Evolutionary conservation across 176 grass and related monocot genomes (phyloP).

Genomic region (Poa pratensis): DNA sequence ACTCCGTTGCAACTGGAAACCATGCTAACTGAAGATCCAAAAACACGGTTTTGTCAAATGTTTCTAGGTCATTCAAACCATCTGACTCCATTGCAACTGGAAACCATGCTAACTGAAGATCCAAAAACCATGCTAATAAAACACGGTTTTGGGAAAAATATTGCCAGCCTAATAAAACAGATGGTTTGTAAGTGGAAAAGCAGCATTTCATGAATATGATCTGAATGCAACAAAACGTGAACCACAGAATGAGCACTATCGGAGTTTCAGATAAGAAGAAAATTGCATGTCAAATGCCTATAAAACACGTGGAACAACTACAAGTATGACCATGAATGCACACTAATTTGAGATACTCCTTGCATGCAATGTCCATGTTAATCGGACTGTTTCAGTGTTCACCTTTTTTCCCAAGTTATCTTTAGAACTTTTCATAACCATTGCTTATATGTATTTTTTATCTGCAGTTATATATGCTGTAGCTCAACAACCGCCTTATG

Average conservation of each 20-base stretch:
- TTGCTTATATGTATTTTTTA: conserved; percentile 39
- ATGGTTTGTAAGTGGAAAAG: neutral
- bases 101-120: conserved; percentile 82
- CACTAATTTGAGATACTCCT: conserved; percentile 1
- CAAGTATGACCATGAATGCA: no score
- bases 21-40: conserved; percentile 79
- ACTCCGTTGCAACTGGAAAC: conserved; percentile 91
- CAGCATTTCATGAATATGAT: conserved; percentile 5
- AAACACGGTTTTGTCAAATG: conserved; percentile 80
- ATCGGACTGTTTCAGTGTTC: conserved; percentile 34
- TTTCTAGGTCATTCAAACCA: conserved; percentile 68
- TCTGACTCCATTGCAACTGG: conserved; percentile 91
- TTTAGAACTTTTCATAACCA: conserved; percentile 21
- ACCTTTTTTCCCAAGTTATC: conserved; percentile 13
- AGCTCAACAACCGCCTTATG: conserved; percentile 81
- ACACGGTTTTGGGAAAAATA: conserved; percentile 86
- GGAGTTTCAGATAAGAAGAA: neutral
- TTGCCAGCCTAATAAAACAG: neutral
- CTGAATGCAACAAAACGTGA: conserved; percentile 5
- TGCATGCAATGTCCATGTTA: conserved; percentile 25
- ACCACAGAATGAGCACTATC: neutral
- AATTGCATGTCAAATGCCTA: neutral
- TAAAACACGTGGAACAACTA: neutral
- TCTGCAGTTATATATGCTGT: conserved; percentile 88
- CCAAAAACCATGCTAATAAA: no score